Evolutionary conservation across 2,329 filamentous ascomycete genomes (phyloP).

Genomic region (Arthrobotrys entomopaga): DNA sequence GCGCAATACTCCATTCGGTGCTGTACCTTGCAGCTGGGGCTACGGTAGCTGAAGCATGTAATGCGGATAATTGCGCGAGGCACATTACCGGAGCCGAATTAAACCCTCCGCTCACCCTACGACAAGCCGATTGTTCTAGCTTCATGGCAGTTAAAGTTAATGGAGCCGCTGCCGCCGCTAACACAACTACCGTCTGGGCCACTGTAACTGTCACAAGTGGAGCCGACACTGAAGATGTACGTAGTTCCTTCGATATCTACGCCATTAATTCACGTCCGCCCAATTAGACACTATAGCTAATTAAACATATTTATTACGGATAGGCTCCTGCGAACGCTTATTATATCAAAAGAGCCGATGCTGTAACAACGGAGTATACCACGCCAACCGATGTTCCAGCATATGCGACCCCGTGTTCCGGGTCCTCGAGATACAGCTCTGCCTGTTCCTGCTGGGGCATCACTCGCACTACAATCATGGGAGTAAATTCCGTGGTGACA

Average conservation of each 20-base stretch:
- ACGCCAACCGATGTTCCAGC: slow-evolving; percentile 13
- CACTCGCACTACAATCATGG: slow-evolving; percentile 5
- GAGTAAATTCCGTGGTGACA: slow-evolving; percentile 16
- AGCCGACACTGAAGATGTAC: background rate
- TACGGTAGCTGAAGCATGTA: background rate
- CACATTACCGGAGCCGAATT: slow-evolving; percentile 20
- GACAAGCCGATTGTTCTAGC: slow-evolving; percentile 28
- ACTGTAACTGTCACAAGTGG: slow-evolving; percentile 21
- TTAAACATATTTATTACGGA: too few relatives aligned
- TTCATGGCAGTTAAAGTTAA: slow-evolving; percentile 30
- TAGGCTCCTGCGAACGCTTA: too few relatives aligned
- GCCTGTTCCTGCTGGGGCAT: slow-evolving; percentile 48
- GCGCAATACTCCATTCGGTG: slow-evolving; percentile 31
- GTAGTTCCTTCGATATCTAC: background rate
- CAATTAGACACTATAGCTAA: too few relatives aligned
- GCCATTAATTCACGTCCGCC: background rate
- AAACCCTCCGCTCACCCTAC: background rate
- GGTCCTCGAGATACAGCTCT: slow-evolving; percentile 29
- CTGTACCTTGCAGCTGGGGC: slow-evolving; percentile 23
- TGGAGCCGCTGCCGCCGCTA: background rate
- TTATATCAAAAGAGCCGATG: slow-evolving; percentile 4
- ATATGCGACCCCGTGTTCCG: slow-evolving; percentile 23
- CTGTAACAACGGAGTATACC: slow-evolving; percentile 3
- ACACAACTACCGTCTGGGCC: slow-evolving; percentile 13
- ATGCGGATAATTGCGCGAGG: slow-evolving; percentile 38